Evolutionary conservation across 2,329 filamentous ascomycete species (phyloP).

Genomic region (Calonectria pseudoreteaudii): DNA sequence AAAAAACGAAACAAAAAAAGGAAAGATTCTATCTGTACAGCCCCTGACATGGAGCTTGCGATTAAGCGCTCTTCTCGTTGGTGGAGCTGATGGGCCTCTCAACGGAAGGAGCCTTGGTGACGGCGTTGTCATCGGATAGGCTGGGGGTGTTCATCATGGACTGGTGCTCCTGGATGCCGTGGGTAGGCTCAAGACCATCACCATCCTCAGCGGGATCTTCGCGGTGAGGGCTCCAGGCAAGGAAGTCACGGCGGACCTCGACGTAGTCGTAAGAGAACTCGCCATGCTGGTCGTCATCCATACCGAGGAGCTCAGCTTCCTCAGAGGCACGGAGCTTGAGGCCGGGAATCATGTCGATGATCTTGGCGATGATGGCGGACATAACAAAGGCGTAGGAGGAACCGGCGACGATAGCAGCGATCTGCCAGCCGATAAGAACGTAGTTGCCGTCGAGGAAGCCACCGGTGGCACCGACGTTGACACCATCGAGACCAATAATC

Average conservation of each 20-base stretch:
- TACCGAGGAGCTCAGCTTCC: conserved; percentile 85
- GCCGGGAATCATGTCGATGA: conserved; percentile 80
- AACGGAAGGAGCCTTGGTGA: conserved; percentile 38
- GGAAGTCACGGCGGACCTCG: conserved; percentile 87
- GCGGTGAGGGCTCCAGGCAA: conserved; percentile 86
- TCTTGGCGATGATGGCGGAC: conserved; percentile 78
- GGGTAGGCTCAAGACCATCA: conserved; percentile 71
- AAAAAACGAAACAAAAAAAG: conserved; percentile 20
- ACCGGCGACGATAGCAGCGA: conserved; percentile 78
- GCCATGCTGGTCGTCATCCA: conserved; percentile 91
- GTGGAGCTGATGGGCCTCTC: conserved; percentile 28
- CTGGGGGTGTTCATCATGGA: conserved; percentile 50
- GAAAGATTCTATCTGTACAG: conserved; percentile 22
- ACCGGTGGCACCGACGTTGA: conserved; percentile 75
- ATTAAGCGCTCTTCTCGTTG: conserved; percentile 31
- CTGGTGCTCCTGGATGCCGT: conserved; percentile 77
- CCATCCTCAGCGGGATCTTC: conserved; percentile 71
- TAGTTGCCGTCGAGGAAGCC: conserved; percentile 84
- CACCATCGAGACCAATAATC: conserved; percentile 80
- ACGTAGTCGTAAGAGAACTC: conserved; percentile 94
- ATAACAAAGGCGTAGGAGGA: conserved; percentile 79
- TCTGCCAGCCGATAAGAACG: conserved; percentile 80
- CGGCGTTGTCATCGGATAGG: conserved; percentile 39
- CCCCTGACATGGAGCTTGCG: neutral
- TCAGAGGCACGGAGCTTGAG: conserved; percentile 84